Evolutionary conservation across 805 yeast genomes (phyloP), one percentile per base, ranked within the genome.

Genomic region (Wickerhamiella occidentalis): DNA sequence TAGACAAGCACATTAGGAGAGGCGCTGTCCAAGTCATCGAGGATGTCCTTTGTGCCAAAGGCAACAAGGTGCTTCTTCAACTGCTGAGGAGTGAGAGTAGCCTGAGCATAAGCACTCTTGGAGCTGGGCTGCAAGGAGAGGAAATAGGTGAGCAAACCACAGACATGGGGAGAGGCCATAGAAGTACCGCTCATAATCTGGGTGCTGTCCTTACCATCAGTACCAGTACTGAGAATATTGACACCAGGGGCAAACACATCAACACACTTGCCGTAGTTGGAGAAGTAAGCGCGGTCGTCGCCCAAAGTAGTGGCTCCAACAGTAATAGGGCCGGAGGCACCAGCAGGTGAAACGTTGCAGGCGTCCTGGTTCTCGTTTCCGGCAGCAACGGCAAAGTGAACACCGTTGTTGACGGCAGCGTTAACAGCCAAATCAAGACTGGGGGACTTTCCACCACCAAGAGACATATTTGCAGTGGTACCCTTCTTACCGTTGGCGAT

Each of bases 221-320:
- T 63, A 30, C 64, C 60, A 23, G 67, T 61, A 40, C 95, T 85
- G 57, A 82, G 72, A 53, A 90, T 78, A 64, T 85, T 82, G 61
- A 86, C 80, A 62, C 98, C 98, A 21, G 98, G 98, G 25, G 95
- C 98, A 64, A 86, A 90, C 56, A 90, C 82, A 63, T 90, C 96
- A 51, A 92, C 96, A 74, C 98, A 90, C 63, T 75, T 76, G 65
- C 98, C 98, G 68, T 77, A 87, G 75, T 90, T 92, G 50, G 96
- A 86, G 75, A 92, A 92, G 68, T 82, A 80, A 21, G 98, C 97
- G 73, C 95, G 86, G 49, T 78, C 72, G 64, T 92, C 97, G 48
- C 83, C 77, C 58, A 84, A 74, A 51, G 94, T 83, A 11, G 95
- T 81, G 19, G 98, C 97, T 65, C 96, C 98, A 46, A 90, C 97